Conservation (phyloP, 768 basidiomycete species). For the Podaxis rugospora region DNA sequence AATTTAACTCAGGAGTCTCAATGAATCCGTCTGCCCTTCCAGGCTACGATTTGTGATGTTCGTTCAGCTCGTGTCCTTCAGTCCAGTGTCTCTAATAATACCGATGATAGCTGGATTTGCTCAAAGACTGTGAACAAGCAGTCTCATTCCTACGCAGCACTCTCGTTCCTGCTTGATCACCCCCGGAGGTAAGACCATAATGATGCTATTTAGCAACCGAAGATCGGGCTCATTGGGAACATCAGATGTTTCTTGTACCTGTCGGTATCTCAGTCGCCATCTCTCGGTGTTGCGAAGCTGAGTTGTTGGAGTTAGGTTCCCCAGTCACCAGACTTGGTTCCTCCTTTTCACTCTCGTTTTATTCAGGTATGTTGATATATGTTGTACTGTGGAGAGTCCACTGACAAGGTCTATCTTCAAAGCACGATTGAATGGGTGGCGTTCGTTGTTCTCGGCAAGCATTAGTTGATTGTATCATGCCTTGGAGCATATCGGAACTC, state of each 20-base stretch:
- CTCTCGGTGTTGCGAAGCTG: neutral
- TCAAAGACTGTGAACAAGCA: conserved; percentile 43
- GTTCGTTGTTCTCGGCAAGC: conserved; percentile 59
- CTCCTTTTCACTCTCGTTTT: conserved; percentile 48
- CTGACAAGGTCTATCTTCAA: neutral
- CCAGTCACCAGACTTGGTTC: conserved; percentile 75
- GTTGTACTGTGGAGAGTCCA: neutral
- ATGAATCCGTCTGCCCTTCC: neutral
- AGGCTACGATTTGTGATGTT: conserved; percentile 64
- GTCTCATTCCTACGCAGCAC: conserved; percentile 46
- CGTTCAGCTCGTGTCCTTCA: conserved; percentile 14
- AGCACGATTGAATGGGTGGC: conserved; percentile 64
- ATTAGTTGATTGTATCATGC: neutral
- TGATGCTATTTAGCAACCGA: neutral
- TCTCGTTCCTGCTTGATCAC: conserved; percentile 75
- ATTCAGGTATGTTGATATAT: conserved; percentile 42
- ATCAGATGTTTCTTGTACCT: conserved; percentile 62
- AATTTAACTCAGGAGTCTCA: neutral
- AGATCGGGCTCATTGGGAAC: neutral
- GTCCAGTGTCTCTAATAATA: neutral
- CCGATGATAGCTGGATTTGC: conserved; percentile 48
- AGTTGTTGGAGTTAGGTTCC: conserved; percentile 37
- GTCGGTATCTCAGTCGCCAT: conserved; percentile 19
- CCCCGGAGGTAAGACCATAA: conserved; percentile 49
- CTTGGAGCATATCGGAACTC: neutral